A percentile compares a stretch with the other conserved stretches of the same genome.
These are phyloP conservation scores for Vigna trinervia DNA, from an alignment of 306 rosid species.

Conservation along the genomic window DNA sequence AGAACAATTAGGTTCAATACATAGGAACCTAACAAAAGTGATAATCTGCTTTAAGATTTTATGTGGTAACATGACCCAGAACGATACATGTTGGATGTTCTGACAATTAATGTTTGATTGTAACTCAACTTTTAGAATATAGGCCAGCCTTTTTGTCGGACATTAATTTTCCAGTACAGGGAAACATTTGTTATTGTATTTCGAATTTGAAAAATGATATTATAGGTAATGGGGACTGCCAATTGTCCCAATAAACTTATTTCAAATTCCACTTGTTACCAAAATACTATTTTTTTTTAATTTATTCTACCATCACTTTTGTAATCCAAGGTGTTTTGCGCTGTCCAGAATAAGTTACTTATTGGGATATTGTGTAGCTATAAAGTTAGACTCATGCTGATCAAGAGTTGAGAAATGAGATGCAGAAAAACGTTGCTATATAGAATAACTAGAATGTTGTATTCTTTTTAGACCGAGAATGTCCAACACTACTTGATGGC, in stretches of 20 bases:
- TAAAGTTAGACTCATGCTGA: constrained; percentile 4
- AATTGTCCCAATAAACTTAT: not conserved
- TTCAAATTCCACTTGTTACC: constrained; percentile 5
- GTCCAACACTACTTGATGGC: not conserved
- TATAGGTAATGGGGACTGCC: not conserved
- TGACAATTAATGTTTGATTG: constrained; percentile 4
- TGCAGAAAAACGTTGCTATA: not conserved
- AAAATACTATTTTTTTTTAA: not conserved
- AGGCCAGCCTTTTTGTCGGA: constrained; percentile 7
- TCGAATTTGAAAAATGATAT: constrained; percentile 16
- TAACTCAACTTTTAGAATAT: not conserved
- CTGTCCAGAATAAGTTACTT: not conserved
- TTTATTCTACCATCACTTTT: not conserved
- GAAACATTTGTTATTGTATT: constrained; percentile 6
- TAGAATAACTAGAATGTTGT: not conserved
- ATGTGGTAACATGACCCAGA: not conserved
- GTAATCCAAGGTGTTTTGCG: not conserved
- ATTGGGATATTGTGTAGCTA: not conserved
- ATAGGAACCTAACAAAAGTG: not conserved
- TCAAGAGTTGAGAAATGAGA: constrained; percentile 14
- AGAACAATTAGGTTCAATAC: too few species aligned
- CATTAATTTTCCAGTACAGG: not conserved
- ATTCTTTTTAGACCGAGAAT: constrained; percentile 3
- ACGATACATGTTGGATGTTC: constrained; percentile 8
- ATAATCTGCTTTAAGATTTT: constrained; percentile 11